These are phyloP conservation scores for Zygoascus hellenicus DNA, from an alignment of 1,139 yeast species.

Conservation along the genomic window DNA sequence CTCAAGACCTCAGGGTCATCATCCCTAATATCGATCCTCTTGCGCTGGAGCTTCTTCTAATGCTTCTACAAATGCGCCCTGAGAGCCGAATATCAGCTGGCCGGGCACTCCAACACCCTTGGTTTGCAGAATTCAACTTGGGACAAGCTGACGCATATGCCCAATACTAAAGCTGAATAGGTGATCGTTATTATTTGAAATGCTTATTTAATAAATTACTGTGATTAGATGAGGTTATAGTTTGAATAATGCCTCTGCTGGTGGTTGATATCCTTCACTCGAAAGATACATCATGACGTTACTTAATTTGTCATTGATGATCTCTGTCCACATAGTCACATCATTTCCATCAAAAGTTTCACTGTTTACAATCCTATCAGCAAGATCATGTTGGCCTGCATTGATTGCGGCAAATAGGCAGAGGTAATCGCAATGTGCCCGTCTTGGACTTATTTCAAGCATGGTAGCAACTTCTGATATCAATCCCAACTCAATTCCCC, in stretches of 20 bases:
- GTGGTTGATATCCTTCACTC: constrained; percentile 1
- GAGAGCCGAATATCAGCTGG: constrained; percentile 86
- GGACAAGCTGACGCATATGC: constrained; percentile 4
- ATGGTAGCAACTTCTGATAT: background rate
- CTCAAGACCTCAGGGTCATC: constrained; percentile 74
- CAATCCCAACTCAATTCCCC: constrained; percentile 1
- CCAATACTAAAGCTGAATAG: constrained; percentile 1
- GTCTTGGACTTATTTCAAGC: background rate
- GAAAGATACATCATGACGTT: background rate
- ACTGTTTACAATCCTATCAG: background rate
- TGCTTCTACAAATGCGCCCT: constrained; percentile 84
- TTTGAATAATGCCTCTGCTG: background rate
- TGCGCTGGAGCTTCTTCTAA: constrained; percentile 72
- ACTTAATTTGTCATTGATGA: background rate
- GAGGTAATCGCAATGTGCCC: background rate
- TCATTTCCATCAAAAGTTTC: background rate
- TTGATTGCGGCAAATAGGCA: constrained; percentile 5
- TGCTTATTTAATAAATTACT: constrained; percentile 2
- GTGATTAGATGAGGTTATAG: background rate
- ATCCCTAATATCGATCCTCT: constrained; percentile 73
- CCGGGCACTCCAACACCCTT: constrained; percentile 89
- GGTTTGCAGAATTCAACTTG: constrained; percentile 72
- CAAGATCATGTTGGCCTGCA: constrained; percentile 4
- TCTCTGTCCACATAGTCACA: constrained; percentile 3
- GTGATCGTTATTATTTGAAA: background rate